Percentiles rank a stretch among this genome's conserved stretches.
These are phyloP conservation scores for Colletotrichum kahawae DNA, from an alignment of 2,329 filamentous ascomycete genomes.

Conservation along the genomic window DNA sequence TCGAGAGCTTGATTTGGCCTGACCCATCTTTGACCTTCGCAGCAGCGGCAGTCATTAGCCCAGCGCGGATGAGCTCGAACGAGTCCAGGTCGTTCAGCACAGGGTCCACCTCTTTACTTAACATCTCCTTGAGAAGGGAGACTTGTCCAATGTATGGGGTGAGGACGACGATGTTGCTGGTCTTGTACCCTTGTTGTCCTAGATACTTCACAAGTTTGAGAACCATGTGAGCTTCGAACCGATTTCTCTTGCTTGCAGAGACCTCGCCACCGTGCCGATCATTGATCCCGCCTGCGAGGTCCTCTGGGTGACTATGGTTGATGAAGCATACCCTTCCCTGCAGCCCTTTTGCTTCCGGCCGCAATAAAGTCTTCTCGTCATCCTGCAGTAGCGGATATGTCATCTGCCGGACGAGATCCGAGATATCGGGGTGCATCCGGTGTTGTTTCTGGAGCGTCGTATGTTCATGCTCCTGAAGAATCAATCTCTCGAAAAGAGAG, in stretches of 20 bases:
- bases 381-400: constrained; percentile 69
- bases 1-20: too few species aligned
- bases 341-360: too few species aligned
- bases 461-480: constrained; percentile 58
- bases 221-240: constrained; percentile 70
- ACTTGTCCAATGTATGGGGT: constrained; percentile 78
- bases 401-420: constrained; percentile 57
- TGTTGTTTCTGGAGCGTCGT: constrained; percentile 66
- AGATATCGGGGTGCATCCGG: constrained; percentile 73
- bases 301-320: constrained; percentile 64
- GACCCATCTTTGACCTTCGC: too few species aligned
- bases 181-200: constrained; percentile 73
- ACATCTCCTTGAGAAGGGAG: constrained; percentile 57
- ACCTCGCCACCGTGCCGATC: too few species aligned
- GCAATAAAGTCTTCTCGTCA: too few species aligned
- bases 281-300: too few species aligned
- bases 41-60: too few species aligned
- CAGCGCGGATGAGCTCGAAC: too few species aligned
- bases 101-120: constrained; percentile 65
- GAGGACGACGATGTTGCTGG: constrained; percentile 68
- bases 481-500: constrained; percentile 73
- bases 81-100: constrained; percentile 73
- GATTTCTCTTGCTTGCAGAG: constrained; percentile 69
- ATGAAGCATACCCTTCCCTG: constrained; percentile 67
- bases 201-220: constrained; percentile 70